Evolutionary conservation across 2,329 filamentous ascomycete genomes (phyloP), one percentile per base, ranked within the genome.

Genomic region (Epichloe uncinata): DNA sequence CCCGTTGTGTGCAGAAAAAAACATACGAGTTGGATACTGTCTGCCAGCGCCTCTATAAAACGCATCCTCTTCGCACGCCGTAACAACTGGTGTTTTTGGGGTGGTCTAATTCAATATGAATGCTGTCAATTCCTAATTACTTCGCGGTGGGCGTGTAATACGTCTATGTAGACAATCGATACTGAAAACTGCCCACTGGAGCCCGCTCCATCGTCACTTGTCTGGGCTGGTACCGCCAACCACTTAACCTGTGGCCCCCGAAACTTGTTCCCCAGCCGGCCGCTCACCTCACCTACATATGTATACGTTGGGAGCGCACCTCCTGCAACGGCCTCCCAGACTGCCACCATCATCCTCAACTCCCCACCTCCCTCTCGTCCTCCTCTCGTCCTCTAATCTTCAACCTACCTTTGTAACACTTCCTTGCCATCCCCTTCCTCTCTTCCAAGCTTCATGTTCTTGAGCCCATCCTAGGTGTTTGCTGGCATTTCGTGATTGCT

Each of bases 401-500:
- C 45, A 44, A 45, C 30, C 18, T 13, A 20, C 13, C 20, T 36
- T 37, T 42, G 36, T 45, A n/a, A 37, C 48, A 40, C 22, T 41
- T 48, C 43, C 36, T 37, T 26, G 30, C 40, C 35, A 42, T 43
- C 42, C 18, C 26, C 2, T 34, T 46, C 11, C 5, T 22, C 45
- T 22, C n/a, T 12, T 3, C 22, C 13, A 46, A 49, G 22, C 44
- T 50, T 50, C 50, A 20, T 41, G 15, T 45, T 18, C 16, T 30
- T 50, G 47, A 52, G 50, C 50, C 26, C 40, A 47, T 52, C 47
- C 40, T 47, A 50, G 47, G 50, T 47, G 41, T 37, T 47, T 46
- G 43, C 44, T 37, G 15, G 38, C 47, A 47, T 7, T 52, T 37
- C 20, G 41, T 30, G 40, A 38, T 45, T 53, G 53, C 47, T 45